Base-by-base conservation (phyloP, 371 early-diverging fungal genomes). In the Furculomyces boomerangus region DNA sequence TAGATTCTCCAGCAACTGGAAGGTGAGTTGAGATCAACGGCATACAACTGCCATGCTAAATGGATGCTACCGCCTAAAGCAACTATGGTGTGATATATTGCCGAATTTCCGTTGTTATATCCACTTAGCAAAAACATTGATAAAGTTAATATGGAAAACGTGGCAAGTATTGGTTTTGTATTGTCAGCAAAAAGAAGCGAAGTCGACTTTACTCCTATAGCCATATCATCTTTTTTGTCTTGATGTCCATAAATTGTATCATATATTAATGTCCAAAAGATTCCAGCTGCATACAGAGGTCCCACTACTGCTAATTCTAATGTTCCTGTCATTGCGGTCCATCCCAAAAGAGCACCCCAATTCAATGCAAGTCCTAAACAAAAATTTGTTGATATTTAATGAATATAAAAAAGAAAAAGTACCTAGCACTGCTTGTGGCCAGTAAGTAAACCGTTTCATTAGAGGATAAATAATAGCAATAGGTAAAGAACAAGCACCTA, bases 191-290 rank as follows among this genome's bases (percentile, higher is more conserved):
- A 90, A 1, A 76, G 71, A 7, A 94, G 60, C 0, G 95, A 92
- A 2, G 96, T 94, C 0, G 93, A 93, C 62, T 90, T 90, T 50
- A 93, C 83, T 2, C 94, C 93, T 13, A 79, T 81, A 41, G 71
- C 68, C 32, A 83, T 37, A 66, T 95, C 96, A 60, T 93, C 92
- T 24, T 67, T 70, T 67, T 88, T 91, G 70, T 95, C 96, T 67
- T 84, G 71, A 55, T 92, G 87, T 2, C 93, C 95, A 58, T 96
- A 96, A 48, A 96, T 88, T 22, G 95, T 95, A 63, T 95, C 95
- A 67, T 95, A 96, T 2, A 90, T 80, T 7, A 96, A 65, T 5
- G 95, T 96, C 97, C 95, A 95, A 44, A 78, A 80, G 2, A 93
- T 74, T 7, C 93, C 93, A 1, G 85, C 83, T 1, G 67, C 66